Base-by-base conservation (phyloP, 345 rosid species). In the Durio zibethinus region DNA sequence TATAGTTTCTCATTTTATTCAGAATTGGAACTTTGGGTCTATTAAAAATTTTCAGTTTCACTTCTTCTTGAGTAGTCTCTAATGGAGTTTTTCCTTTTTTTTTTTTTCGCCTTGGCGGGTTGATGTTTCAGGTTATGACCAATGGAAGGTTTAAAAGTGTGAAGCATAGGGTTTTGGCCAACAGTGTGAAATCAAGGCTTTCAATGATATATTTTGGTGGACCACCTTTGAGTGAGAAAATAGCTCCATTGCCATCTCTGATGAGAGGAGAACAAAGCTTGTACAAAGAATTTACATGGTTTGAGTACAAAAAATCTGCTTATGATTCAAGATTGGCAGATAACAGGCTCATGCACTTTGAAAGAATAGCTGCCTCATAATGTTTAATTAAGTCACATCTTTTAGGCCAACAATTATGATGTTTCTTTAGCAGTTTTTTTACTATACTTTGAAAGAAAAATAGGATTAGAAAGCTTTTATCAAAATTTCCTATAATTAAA, bases 131-230 rank as follows among this genome's bases (percentile, higher is more conserved):
- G 97, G 98, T 88, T 57, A 86, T 94, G 96, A 94, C 98, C 20
- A 94, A 94, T 81, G 98, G 98, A 66, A 89, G 91, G 85, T 91
- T 94, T 77, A 82, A 82, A 80, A 94, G 98, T 67, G 97, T 94
- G 75, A 90, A 83, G 79, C 98, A 94, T 73, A 90, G 97, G 68
- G 98, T 89, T n/a, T 36, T 94, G 76, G 80, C 94, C 6, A 89
- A 89, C 81, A 61, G 87, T 14, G 36, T 7, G 2, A 85, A 90
- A 77, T 72, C 95, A 25, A 90, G 98, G 67, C 79, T 90, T 83
- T 94, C 98, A 29, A 93, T 87, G 93, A 90, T 92, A 54, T 94
- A 93, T 80, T 94, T 94, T 66, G 94, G 93, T 25, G 98, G 98
- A 48, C 98, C 98, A 36, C 90, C 97, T 0, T 83, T 89, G 73